Conservation (phyloP, 345 rosid genomes). For the Cardamine occulta region DNA sequence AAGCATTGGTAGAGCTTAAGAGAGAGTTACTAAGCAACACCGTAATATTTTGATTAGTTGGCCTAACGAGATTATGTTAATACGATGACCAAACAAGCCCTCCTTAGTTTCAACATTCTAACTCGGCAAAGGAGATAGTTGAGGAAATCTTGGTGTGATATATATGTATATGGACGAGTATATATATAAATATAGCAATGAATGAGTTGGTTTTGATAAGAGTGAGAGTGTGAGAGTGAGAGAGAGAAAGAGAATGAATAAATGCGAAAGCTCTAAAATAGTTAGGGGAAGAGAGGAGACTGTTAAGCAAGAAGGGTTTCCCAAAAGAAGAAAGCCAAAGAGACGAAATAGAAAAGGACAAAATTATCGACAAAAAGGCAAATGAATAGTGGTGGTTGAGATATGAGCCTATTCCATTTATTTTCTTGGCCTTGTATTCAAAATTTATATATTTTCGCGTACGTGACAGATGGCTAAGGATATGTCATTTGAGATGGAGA, state of each 20-base stretch:
- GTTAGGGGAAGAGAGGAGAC: conserved; percentile 28
- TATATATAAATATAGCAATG: conserved; percentile 1
- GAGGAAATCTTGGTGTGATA: conserved; percentile 16
- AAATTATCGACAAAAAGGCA: conserved; percentile 41
- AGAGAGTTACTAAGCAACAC: conserved; percentile 14
- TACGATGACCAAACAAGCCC: conserved; percentile 6
- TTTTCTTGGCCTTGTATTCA: conserved; percentile 16
- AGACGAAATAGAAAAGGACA: conserved; percentile 41
- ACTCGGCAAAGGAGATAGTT: conserved; percentile 8
- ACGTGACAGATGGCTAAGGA: conserved; percentile 42
- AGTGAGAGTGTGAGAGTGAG: background rate
- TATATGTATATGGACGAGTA: background rate
- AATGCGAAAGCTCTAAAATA: conserved; percentile 38
- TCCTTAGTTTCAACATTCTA: conserved; percentile 29
- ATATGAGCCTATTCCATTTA: conserved; percentile 37
- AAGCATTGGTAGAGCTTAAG: background rate
- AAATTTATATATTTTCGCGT: background rate
- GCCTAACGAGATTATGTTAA: background rate
- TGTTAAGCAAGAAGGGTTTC: conserved; percentile 39
- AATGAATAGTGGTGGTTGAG: conserved; percentile 39
- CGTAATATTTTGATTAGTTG: background rate
- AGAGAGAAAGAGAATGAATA: conserved; percentile 20
- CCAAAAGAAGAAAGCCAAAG: conserved; percentile 41
- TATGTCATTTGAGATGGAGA: conserved; percentile 42
- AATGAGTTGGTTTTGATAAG: conserved; percentile 26